phyloP scores from a whole-genome alignment of 2,329 filamentous ascomycete species.

The Delphinella strobiligena region DNA sequence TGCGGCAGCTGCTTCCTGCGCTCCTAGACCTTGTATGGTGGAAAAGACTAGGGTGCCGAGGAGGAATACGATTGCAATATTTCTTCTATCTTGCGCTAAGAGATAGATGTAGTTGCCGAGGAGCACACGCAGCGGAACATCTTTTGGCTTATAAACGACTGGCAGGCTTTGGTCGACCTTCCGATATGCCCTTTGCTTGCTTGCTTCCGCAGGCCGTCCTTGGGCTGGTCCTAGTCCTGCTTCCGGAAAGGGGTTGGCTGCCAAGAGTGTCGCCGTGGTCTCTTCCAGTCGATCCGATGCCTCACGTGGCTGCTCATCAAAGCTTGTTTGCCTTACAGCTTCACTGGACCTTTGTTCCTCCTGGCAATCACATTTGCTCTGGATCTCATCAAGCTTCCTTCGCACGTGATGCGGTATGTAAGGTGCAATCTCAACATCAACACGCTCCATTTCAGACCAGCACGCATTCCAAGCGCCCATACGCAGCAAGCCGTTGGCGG shows the following conservation, averaged over 20 bases:
- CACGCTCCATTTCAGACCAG: slow-evolving; percentile 97
- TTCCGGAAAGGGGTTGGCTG: no score
- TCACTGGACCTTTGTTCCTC: slow-evolving; percentile 9
- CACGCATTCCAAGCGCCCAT: slow-evolving; percentile 85
- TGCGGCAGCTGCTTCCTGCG: neutral
- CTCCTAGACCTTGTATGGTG: neutral
- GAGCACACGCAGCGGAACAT: slow-evolving; percentile 41
- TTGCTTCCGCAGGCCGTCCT: no score
- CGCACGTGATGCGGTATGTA: slow-evolving; percentile 49
- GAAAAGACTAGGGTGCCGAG: neutral
- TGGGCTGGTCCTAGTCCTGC: no score
- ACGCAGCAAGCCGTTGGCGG: slow-evolving; percentile 87
- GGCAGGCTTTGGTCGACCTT: slow-evolving; percentile 17
- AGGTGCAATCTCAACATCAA: slow-evolving; percentile 83
- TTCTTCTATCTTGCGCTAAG: slow-evolving; percentile 40
- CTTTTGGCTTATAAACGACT: slow-evolving; percentile 19
- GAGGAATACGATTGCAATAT: slow-evolving; percentile 34
- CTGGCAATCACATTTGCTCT: slow-evolving; percentile 29
- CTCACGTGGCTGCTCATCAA: no score
- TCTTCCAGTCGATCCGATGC: no score
- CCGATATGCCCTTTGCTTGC: no score
- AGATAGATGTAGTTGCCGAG: slow-evolving; percentile 42
- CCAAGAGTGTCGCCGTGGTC: no score
- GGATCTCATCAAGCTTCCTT: slow-evolving; percentile 43
- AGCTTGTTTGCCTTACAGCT: no score